Percentiles rank a stretch among this genome's conserved stretches.
These are phyloP conservation scores for Tetratostichococcus sp. DNA, from an alignment of 139 green algal species.

Conservation along the genomic window DNA sequence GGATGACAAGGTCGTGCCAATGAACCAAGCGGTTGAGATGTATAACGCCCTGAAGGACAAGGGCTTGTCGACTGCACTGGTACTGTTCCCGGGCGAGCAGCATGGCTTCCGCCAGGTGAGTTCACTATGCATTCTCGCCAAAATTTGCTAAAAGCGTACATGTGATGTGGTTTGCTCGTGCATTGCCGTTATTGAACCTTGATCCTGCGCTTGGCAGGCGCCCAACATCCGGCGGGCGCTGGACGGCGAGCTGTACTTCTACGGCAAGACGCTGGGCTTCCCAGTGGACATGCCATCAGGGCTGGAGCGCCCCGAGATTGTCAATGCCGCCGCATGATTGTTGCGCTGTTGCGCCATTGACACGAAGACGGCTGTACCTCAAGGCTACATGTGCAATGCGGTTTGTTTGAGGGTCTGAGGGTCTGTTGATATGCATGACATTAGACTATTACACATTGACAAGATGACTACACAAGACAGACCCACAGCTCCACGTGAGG, in stretches of 20 bases:
- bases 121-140: slow-evolving; percentile 15
- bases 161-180: too few relatives aligned
- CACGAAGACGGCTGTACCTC: too few relatives aligned
- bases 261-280: slow-evolving; percentile 60
- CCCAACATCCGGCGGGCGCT: slow-evolving; percentile 48
- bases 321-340: slow-evolving; percentile 44
- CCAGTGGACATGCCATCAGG: slow-evolving; percentile 34
- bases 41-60: slow-evolving; percentile 52
- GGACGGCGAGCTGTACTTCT: slow-evolving; percentile 78
- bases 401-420: too few relatives aligned
- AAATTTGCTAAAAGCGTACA: too few relatives aligned
- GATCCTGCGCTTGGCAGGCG: slow-evolving; percentile 14
- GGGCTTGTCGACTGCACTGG: slow-evolving; percentile 63
- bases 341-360: neutral
- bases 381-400: too few relatives aligned
- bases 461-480: too few relatives aligned
- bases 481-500: too few relatives aligned
- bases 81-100: slow-evolving; percentile 77
- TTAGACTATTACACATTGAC: too few relatives aligned
- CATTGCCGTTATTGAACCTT: too few relatives aligned
- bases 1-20: slow-evolving; percentile 77
- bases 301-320: slow-evolving; percentile 50
- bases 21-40: slow-evolving; percentile 68
- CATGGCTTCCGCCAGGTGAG: slow-evolving; percentile 69
- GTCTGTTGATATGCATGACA: too few relatives aligned